Percentiles rank a stretch among this genome's conserved stretches.
Evolutionary conservation across 176 grass and related monocot species (phyloP).

Genomic region (Poa annua): DNA sequence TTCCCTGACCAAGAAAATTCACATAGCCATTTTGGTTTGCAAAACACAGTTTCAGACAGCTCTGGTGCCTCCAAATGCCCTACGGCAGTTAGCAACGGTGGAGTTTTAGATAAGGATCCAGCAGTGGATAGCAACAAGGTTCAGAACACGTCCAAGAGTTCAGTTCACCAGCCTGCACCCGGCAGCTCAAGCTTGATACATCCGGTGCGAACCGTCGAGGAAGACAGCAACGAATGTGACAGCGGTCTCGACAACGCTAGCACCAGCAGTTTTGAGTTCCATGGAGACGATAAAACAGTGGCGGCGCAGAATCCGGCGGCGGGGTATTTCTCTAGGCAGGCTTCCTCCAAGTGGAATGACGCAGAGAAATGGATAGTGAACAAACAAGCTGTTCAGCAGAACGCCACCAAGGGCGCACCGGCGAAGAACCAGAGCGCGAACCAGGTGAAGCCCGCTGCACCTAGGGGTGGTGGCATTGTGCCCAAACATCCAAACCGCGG

Average conservation of each 20-base stretch:
- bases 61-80: constrained; percentile 52
- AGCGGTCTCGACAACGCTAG: constrained; percentile 66
- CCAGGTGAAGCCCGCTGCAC: no score
- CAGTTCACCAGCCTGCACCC: constrained; percentile 49
- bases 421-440: no score
- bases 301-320: constrained; percentile 41
- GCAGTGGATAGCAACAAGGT: constrained; percentile 27
- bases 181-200: constrained; percentile 77
- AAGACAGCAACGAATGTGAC: constrained; percentile 64
- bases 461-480: constrained; percentile 34
- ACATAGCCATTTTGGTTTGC: constrained; percentile 28
- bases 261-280: constrained; percentile 83
- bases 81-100: constrained; percentile 31
- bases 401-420: constrained; percentile 29
- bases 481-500: constrained; percentile 44
- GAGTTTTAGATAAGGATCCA: constrained; percentile 32
- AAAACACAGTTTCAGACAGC: constrained; percentile 55
- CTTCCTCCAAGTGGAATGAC: constrained; percentile 94
- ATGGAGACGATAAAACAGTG: constrained; percentile 51
- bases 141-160: constrained; percentile 48
- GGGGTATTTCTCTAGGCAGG: constrained; percentile 61
- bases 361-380: constrained; percentile 99
- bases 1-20: constrained; percentile 27
- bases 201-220: constrained; percentile 67
- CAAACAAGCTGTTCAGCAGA: constrained; percentile 60